Base-by-base conservation (phyloP, 192 early-diverging fungal species). In the Thamnidium elegans region DNA sequence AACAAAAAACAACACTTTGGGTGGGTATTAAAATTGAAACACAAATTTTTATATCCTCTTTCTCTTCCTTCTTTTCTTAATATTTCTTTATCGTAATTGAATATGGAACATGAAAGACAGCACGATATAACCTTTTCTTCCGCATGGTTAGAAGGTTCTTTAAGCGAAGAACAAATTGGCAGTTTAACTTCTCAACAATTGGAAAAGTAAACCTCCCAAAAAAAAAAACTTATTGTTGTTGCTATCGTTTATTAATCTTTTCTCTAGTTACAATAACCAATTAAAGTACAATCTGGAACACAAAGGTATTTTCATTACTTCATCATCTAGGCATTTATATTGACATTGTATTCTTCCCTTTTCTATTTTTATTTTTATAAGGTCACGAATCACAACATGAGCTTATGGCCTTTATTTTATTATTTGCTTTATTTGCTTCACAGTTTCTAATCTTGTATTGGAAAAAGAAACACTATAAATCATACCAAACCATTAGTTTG, bases 361-460 rank as follows among this genome's bases (percentile, higher is more conserved):
- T 26, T 26, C 1, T 26, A 26, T n/a, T n/a, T n/a, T 50, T 50
- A 50, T 58, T 7, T 59, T 0, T 34, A 55, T 19, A 62, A 76
- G 81, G 80, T 47, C 84, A 81, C 55, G 79, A 86, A 42, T 67
- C 67, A 36, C 79, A 76, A 21, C 84, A 86, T 68, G 77, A 79
- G 9, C 61, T 70, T 32, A 86, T 86, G 84, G 78, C 78, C 7
- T 62, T 83, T 30, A 83, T 86, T 50, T 67, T 86, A 39, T 56
- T 86, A n/a, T 69, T 77, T 50, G 63, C 81, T 11, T 54, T 86
- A 30, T 76, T 86, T 50, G 75, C 76, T 17, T 83, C 76, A 58
- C 84, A 86, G 60, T 86, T 86, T 65, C 50, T 86, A 0, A 75
- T 86, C 50, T 55, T 86, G 7, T 83, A 68, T 34, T 86, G 84